These are phyloP conservation scores for Aspergillus sp. DNA, from an alignment of 2,329 filamentous ascomycete genomes.

Conservation along the genomic window DNA sequence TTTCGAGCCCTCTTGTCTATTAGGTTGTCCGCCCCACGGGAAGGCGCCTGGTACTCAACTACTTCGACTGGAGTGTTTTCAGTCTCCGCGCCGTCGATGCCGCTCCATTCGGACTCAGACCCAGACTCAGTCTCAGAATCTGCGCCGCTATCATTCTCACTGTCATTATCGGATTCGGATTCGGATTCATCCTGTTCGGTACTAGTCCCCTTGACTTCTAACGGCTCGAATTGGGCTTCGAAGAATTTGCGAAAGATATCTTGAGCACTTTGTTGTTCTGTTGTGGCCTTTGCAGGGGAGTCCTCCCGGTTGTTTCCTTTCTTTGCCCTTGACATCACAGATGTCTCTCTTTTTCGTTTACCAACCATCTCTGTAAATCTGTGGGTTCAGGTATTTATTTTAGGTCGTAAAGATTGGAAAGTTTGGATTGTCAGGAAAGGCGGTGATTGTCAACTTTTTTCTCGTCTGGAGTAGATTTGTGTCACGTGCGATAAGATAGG, in stretches of 20 bases:
- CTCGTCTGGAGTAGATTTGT: background rate
- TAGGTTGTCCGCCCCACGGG: constrained; percentile 37
- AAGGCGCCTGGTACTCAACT: constrained; percentile 59
- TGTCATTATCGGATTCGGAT: constrained; percentile 12
- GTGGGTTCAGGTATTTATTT: constrained; percentile 11
- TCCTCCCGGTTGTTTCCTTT: constrained; percentile 24
- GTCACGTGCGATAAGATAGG: constrained; percentile 44
- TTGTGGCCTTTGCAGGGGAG: constrained; percentile 15
- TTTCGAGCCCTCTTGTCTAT: constrained; percentile 71
- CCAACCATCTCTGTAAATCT: constrained; percentile 37
- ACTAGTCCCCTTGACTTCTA: constrained; percentile 44
- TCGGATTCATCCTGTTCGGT: constrained; percentile 8
- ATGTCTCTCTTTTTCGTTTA: constrained; percentile 51
- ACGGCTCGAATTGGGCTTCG: constrained; percentile 80
- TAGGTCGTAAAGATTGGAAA: background rate
- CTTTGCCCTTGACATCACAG: constrained; percentile 28
- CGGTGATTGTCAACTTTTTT: constrained; percentile 2
- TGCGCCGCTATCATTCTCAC: constrained; percentile 22
- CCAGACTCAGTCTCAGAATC: constrained; percentile 3
- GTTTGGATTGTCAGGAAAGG: background rate
- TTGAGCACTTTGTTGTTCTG: constrained; percentile 58
- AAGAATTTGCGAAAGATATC: constrained; percentile 82
- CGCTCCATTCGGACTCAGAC: constrained; percentile 60
- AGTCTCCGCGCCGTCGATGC: constrained; percentile 57
- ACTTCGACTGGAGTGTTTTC: constrained; percentile 54